phyloP scores from a whole-genome alignment of 371 early-diverging fungal species.

The Mucor plumbeus region DNA sequence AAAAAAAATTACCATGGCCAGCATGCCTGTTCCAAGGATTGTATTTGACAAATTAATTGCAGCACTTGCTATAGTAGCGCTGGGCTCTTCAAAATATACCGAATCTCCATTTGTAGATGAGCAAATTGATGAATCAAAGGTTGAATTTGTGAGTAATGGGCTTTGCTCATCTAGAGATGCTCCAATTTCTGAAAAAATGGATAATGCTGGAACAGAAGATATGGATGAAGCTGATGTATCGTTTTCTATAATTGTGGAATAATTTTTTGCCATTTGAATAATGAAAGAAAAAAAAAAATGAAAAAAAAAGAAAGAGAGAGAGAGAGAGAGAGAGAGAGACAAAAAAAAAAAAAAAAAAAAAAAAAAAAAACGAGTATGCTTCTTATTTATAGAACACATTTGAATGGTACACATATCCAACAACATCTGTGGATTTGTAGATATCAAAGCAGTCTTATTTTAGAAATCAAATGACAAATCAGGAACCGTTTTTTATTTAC shows the following conservation, averaged over 20 bases:
- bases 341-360: too few relatives aligned
- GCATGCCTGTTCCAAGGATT: slow-evolving; percentile 95
- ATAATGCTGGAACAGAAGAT: slow-evolving; percentile 30
- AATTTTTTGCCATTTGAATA: slow-evolving; percentile 26
- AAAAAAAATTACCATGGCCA: slow-evolving; percentile 85
- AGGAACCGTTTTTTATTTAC: not conserved
- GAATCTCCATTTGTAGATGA: not conserved
- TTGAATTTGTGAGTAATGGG: slow-evolving; percentile 34
- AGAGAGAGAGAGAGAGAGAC: too few relatives aligned
- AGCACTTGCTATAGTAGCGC: slow-evolving; percentile 45
- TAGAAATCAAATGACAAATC: slow-evolving; percentile 8
- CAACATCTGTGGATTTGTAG: too few relatives aligned
- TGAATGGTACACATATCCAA: too few relatives aligned
- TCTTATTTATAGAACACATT: not conserved
- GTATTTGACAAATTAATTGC: slow-evolving; percentile 90
- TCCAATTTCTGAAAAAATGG: slow-evolving; percentile 30
- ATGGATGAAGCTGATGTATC: slow-evolving; percentile 37
- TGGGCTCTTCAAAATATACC: slow-evolving; percentile 24
- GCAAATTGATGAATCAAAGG: slow-evolving; percentile 16
- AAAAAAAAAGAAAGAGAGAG: slow-evolving; percentile 11
- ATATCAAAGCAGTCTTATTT: too few relatives aligned
- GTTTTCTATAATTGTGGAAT: slow-evolving; percentile 37
- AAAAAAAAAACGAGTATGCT: not conserved
- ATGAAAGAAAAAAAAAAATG: slow-evolving; percentile 13
- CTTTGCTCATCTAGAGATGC: slow-evolving; percentile 28